Evolutionary conservation across 768 basidiomycete genomes (phyloP).

Genomic region (Mycena haematopus): DNA sequence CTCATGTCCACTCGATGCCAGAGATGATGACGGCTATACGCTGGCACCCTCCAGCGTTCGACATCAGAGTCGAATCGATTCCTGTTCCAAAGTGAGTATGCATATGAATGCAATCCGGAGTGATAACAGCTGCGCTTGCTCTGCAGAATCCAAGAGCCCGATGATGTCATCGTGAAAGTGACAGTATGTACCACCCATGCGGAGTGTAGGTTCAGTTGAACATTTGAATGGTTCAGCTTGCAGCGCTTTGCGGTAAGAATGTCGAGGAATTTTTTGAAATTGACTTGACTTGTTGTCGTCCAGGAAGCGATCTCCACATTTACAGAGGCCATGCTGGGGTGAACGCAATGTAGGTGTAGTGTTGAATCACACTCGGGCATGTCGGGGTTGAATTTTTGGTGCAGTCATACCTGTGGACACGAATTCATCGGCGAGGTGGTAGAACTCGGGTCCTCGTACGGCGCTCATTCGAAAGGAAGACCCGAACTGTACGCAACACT

Average conservation of each 20-base stretch:
- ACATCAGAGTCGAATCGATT: constrained; percentile 71
- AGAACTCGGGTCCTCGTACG: constrained; percentile 67
- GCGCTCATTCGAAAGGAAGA: constrained; percentile 49
- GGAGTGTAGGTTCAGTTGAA: not conserved
- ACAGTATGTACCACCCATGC: constrained; percentile 48
- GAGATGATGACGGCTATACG: constrained; percentile 51
- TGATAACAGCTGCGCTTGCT: constrained; percentile 3
- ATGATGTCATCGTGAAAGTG: constrained; percentile 82
- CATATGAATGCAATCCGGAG: constrained; percentile 7
- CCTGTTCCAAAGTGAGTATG: constrained; percentile 53
- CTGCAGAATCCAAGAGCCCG: constrained; percentile 68
- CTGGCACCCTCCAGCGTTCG: constrained; percentile 72
- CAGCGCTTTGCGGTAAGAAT: constrained; percentile 65
- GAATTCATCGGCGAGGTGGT: constrained; percentile 80
- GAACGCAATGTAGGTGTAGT: constrained; percentile 55
- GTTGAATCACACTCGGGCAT: not conserved
- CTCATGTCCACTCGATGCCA: constrained; percentile 3
- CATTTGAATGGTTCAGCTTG: constrained; percentile 50
- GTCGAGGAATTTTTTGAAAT: constrained; percentile 8
- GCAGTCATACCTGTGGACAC: constrained; percentile 72
- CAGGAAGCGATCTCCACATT: constrained; percentile 75
- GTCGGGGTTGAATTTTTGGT: not conserved
- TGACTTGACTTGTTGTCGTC: not conserved
- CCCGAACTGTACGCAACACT: constrained; percentile 69
- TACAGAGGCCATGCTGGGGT: constrained; percentile 70